Evolutionary conservation across 2,329 filamentous ascomycete species (phyloP).

Genomic region (Botrytis elliptica): DNA sequence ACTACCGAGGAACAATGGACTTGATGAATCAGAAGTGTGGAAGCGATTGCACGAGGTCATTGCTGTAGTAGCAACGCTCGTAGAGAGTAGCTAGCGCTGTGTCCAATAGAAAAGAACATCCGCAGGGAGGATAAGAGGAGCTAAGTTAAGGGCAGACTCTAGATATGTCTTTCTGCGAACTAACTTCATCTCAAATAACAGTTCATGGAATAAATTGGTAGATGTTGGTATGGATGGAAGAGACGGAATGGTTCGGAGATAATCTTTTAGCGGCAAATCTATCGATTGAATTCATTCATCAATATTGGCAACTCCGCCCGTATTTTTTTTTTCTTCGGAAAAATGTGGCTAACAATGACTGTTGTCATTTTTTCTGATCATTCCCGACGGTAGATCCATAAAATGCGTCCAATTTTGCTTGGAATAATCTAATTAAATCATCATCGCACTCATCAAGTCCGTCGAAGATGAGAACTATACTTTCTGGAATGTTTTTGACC

Average conservation of each 20-base stretch:
- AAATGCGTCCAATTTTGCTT: no score
- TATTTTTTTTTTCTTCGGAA: no score
- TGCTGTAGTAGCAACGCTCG: no score
- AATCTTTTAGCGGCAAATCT: neutral
- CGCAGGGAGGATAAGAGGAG: neutral
- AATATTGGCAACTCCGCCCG: neutral
- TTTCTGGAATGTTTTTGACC: neutral
- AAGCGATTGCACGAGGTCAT: neutral
- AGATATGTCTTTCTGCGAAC: neutral
- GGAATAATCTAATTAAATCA: no score
- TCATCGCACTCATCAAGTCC: neutral
- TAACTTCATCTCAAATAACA: neutral
- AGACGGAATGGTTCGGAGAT: neutral
- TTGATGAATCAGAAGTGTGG: neutral
- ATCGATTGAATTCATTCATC: neutral
- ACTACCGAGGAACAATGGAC: no score
- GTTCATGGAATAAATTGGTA: neutral
- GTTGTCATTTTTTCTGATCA: no score
- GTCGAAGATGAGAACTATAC: neutral
- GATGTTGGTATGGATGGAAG: neutral
- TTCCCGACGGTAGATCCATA: rapidly evolving
- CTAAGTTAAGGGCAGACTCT: neutral
- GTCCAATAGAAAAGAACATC: rapidly evolving
- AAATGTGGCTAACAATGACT: neutral
- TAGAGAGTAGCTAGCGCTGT: neutral